Conservation (phyloP, 1,139 yeast species). For the Nakaseomyces bracarensis region DNA sequence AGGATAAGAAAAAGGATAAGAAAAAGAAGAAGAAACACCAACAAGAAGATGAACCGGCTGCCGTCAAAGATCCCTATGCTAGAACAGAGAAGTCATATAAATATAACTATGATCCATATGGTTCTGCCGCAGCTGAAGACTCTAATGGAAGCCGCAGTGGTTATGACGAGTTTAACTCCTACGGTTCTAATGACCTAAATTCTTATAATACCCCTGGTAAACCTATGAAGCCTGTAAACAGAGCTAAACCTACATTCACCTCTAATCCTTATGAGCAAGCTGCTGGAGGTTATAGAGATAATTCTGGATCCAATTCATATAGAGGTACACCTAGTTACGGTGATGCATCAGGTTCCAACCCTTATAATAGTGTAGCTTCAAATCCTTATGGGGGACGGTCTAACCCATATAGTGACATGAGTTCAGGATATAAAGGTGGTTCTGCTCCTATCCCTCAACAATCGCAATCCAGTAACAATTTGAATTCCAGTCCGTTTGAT, state of each 20-base stretch:
- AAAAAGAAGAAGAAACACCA: constrained; percentile 11
- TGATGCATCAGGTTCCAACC: constrained; percentile 2
- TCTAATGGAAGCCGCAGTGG: neutral
- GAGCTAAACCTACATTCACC: neutral
- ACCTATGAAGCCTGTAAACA: constrained; percentile 2
- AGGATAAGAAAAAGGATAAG: constrained; percentile 10
- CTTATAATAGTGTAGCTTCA: neutral
- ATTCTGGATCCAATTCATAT: neutral
- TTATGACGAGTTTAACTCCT: constrained; percentile 2
- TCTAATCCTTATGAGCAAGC: constrained; percentile 9
- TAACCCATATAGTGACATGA: constrained; percentile 9
- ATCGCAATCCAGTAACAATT: neutral
- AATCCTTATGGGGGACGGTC: constrained; percentile 9
- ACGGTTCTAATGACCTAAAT: neutral
- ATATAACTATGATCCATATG: constrained; percentile 6
- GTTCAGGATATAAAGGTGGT: neutral
- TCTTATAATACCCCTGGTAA: constrained; percentile 1
- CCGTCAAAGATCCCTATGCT: constrained; percentile 6
- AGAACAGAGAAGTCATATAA: constrained; percentile 6
- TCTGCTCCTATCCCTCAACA: neutral
- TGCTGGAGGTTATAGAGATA: neutral
- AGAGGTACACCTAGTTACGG: constrained; percentile 2
- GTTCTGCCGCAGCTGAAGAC: neutral
- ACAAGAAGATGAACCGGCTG: constrained; percentile 8
- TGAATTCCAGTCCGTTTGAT: constrained; percentile 3